Conservation (phyloP, 495 filamentous ascomycete genomes). For the Aspergillus affinis region DNA sequence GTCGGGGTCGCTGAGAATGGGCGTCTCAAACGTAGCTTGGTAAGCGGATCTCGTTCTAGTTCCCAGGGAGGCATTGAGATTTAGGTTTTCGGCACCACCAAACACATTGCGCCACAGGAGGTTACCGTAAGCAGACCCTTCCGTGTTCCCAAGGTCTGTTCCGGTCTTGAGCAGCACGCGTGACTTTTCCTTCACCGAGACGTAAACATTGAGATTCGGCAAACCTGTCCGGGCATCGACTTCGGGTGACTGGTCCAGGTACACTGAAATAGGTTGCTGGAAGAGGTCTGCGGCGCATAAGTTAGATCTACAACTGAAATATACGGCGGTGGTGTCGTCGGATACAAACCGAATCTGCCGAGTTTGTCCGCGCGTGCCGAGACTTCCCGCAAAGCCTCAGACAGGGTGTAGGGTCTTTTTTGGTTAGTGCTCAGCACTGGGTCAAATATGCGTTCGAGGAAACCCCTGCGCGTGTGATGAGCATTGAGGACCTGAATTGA, state of each 20-base stretch:
- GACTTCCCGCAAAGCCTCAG: slow-evolving; percentile 71
- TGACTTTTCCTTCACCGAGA: slow-evolving; percentile 74
- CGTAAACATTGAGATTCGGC: slow-evolving; percentile 74
- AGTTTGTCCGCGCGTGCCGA: slow-evolving; percentile 69
- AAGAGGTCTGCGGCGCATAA: slow-evolving; percentile 66
- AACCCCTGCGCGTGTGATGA: slow-evolving; percentile 70
- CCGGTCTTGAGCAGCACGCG: slow-evolving; percentile 83
- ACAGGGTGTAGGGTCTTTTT: slow-evolving; percentile 68
- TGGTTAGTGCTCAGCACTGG: slow-evolving; percentile 70
- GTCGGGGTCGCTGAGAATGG: slow-evolving; percentile 78
- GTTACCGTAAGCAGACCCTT: slow-evolving; percentile 88
- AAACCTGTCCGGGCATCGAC: slow-evolving; percentile 52
- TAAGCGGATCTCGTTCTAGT: slow-evolving; percentile 89
- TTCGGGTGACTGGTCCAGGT: slow-evolving; percentile 69
- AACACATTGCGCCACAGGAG: slow-evolving; percentile 86
- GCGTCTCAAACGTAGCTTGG: slow-evolving; percentile 76
- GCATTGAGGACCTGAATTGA: slow-evolving; percentile 78
- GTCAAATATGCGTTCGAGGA: slow-evolving; percentile 75
- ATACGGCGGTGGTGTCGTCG: neutral
- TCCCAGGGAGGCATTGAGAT: slow-evolving; percentile 78
- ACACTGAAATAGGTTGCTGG: slow-evolving; percentile 76
- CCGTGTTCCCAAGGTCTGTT: slow-evolving; percentile 86
- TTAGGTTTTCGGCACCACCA: slow-evolving; percentile 88
- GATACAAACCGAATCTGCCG: slow-evolving; percentile 68
- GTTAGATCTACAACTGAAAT: neutral